Evolutionary conservation across 78 protist species (phyloP).

Genomic region (Neovahlkampfia damariscottae): DNA sequence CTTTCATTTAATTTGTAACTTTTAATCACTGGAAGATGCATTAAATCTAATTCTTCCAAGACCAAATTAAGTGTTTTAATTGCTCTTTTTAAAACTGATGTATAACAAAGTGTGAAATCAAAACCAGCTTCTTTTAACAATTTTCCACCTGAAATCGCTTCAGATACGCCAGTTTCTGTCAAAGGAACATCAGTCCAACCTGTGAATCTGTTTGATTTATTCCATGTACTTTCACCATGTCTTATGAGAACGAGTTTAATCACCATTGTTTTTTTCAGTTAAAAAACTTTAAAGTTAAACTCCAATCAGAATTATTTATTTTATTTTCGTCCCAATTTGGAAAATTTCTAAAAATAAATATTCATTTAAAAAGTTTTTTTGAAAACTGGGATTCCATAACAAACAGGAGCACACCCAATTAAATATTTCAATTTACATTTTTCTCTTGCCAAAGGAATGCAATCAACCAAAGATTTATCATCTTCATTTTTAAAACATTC

Average conservation of each 20-base stretch:
- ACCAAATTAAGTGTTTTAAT: conserved; percentile 46
- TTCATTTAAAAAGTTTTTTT: no score
- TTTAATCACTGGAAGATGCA: conserved; percentile 42
- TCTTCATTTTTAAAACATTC: background rate
- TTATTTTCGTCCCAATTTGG: no score
- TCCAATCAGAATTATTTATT: no score
- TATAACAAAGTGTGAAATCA: conserved; percentile 58
- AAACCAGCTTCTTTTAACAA: conserved; percentile 21
- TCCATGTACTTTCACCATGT: conserved; percentile 79
- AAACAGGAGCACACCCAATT: conserved; percentile 18
- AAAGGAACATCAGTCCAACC: conserved; percentile 88
- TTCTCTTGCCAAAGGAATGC: conserved; percentile 5
- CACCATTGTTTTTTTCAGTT: no score
- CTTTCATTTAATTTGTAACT: conserved; percentile 86
- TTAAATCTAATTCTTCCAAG: conserved; percentile 40
- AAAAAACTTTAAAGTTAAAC: no score
- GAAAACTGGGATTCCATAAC: conserved; percentile 16
- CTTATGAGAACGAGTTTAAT: conserved; percentile 61
- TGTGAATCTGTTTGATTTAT: conserved; percentile 69
- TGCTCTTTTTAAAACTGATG: conserved; percentile 72
- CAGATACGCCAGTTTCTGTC: conserved; percentile 56
- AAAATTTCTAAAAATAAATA: no score
- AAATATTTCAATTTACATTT: conserved; percentile 4
- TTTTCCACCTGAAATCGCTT: conserved; percentile 69
- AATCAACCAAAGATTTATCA: conserved; percentile 1